phyloP scores from a whole-genome alignment of 495 filamentous ascomycete species.

The Penicillium daleae region DNA sequence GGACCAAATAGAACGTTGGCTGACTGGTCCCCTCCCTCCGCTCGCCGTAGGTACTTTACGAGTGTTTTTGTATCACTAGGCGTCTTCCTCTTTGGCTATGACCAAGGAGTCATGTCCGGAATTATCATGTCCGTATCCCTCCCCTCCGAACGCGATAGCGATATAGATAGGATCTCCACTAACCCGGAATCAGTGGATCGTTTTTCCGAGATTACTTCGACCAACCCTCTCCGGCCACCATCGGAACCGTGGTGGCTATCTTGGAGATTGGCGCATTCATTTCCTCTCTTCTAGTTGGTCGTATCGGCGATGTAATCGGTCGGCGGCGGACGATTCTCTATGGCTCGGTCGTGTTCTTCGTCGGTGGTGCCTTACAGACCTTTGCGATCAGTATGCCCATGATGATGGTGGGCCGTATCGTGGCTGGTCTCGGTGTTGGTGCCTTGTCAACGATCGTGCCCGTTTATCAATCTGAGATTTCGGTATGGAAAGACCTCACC shows the following conservation, averaged over 20 bases:
- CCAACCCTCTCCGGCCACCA: slow-evolving; percentile 77
- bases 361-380: slow-evolving; percentile 85
- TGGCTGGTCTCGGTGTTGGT: slow-evolving; percentile 93
- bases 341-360: slow-evolving; percentile 88
- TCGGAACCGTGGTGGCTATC: slow-evolving; percentile 96
- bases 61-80: slow-evolving; percentile 97
- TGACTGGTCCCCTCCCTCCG: slow-evolving; percentile 24
- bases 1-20: slow-evolving; percentile 27
- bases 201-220: slow-evolving; percentile 93
- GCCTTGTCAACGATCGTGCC: slow-evolving; percentile 96
- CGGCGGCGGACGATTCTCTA: slow-evolving; percentile 90
- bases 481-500: slow-evolving; percentile 32
- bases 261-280: slow-evolving; percentile 92
- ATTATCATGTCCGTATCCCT: slow-evolving; percentile 83
- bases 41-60: slow-evolving; percentile 78
- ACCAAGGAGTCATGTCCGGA: slow-evolving; percentile 98
- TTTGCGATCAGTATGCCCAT: slow-evolving; percentile 81
- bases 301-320: slow-evolving; percentile 89
- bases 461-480: slow-evolving; percentile 96
- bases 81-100: slow-evolving; percentile 97
- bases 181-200: slow-evolving; percentile 61
- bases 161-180: slow-evolving; percentile 3
- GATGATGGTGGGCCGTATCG: slow-evolving; percentile 90
- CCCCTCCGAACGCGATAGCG: neutral
- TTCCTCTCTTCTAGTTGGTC: slow-evolving; percentile 85